Conservation (phyloP, 352 stramenopile species). For the Globisporangium heterothallicum region DNA sequence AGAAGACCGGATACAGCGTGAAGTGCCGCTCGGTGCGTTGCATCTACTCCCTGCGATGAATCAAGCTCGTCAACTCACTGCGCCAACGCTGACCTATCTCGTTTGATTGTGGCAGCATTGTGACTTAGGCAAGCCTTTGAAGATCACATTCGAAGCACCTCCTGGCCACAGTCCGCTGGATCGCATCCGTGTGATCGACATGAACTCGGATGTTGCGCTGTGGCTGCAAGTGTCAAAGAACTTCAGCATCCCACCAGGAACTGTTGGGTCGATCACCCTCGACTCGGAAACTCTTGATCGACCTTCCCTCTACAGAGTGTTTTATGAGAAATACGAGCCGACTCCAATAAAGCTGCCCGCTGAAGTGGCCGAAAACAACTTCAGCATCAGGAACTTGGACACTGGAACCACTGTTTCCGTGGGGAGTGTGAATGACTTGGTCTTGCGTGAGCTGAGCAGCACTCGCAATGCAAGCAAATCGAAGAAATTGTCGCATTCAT, state of each 20-base stretch:
- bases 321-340: constrained; percentile 86
- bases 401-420: constrained; percentile 72
- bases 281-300: constrained; percentile 76
- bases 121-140: constrained; percentile 73
- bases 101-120: constrained; percentile 41
- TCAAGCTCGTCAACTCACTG: no score
- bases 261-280: constrained; percentile 76
- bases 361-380: constrained; percentile 50
- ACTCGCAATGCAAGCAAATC: constrained; percentile 39
- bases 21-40: constrained; percentile 64
- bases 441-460: constrained; percentile 62
- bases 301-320: constrained; percentile 78
- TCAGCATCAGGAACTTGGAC: constrained; percentile 82
- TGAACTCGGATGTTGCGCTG: constrained; percentile 71
- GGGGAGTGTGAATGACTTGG: constrained; percentile 71
- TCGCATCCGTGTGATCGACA: constrained; percentile 81
- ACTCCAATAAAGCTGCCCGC: constrained; percentile 49
- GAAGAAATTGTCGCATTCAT: constrained; percentile 58
- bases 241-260: constrained; percentile 67
- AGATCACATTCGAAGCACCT: constrained; percentile 73
- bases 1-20: constrained; percentile 56
- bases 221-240: constrained; percentile 86
- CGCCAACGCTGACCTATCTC: constrained; percentile 5
- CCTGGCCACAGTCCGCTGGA: constrained; percentile 63
- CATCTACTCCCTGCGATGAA: not conserved